Base-by-base conservation (phyloP, 805 yeast genomes). In the Candida chauliodis region DNA sequence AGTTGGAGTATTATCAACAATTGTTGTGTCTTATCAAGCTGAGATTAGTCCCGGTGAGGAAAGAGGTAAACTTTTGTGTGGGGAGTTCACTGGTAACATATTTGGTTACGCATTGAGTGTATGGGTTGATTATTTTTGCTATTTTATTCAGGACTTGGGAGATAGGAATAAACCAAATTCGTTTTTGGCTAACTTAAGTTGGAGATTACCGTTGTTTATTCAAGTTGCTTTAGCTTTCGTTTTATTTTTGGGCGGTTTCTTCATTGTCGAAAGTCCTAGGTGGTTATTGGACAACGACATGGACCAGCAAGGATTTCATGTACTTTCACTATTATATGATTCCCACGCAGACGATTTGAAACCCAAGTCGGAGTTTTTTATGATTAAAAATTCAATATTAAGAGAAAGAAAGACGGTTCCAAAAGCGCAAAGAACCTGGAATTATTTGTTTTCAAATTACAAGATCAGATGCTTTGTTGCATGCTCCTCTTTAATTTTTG, bases 1-100 rank as follows among this genome's bases (percentile, higher is more conserved):
- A 2, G 90, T 88, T 18, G 40, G 40, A 13, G 18, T 30, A n/a
- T 36, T 36, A 20, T 80, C 90, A 18, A 81, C 95, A 6, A 82
- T 88, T 45, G 90, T 88, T 8, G 95, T 95, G 1, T 80, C 86
- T 35, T 88, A 86, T 59, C 95, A 87, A 56, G 79, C 90, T 35
- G 96, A 88, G 55, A 85, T 89, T 35, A 78, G 90, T 5, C 96
- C 96, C 1, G 83, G 89, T 17, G 85, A 85, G 52, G 85, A 84
- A 48, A 73, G 96, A 53, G 96, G 96, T 2, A 75, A 78, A 51
- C 67, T 87, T 38, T 95, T 91, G 3, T 36, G 95, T 55, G 83
- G 87, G 25, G 95, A 88, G 55, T 89, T 87, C 59, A 81, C 95
- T 0, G 95, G 95, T 8, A 88, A 87, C 60, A 79, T 88, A 30